Evolutionary conservation across 176 grass and related monocot genomes (phyloP).

Genomic region (Calamus simplicifolius): DNA sequence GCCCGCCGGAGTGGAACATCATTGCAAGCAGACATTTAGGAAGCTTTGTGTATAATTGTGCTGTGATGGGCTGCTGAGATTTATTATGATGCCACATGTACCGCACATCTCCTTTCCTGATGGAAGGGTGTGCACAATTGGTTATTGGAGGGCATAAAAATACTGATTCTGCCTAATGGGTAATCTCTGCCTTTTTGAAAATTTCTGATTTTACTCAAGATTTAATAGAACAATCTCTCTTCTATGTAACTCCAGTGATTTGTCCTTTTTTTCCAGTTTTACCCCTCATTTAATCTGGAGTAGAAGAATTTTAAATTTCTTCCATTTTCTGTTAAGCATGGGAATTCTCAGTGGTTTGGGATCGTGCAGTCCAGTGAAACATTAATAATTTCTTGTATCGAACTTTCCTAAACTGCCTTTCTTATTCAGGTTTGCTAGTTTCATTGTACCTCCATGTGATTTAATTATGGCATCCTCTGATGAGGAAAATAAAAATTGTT

Average conservation of each 20-base stretch:
- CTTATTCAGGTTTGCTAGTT: too few species aligned
- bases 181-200: conserved; percentile 28
- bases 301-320: too few species aligned
- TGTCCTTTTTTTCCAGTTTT: conserved; percentile 13
- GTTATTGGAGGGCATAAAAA: conserved; percentile 17
- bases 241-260: conserved; percentile 31
- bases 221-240: conserved; percentile 28
- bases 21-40: conserved; percentile 25
- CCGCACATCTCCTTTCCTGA: conserved; percentile 28
- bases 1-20: conserved; percentile 30
- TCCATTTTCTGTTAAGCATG: too few species aligned
- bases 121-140: conserved; percentile 29
- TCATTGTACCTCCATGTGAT: too few species aligned
- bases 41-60: conserved; percentile 57
- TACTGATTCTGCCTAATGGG: conserved; percentile 29
- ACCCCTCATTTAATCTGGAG: conserved; percentile 28
- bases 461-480: too few species aligned
- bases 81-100: conserved; percentile 22
- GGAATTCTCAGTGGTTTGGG: too few species aligned
- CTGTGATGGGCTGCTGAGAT: conserved; percentile 59
- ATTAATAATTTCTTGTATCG: too few species aligned
- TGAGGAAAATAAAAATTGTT: too few species aligned
- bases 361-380: too few species aligned
- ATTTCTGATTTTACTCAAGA: conserved; percentile 39
- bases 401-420: too few species aligned